Evolutionary conservation across 768 basidiomycete genomes (phyloP), one percentile per base, ranked within the genome.

Genomic region (Rubroboletus satanas): DNA sequence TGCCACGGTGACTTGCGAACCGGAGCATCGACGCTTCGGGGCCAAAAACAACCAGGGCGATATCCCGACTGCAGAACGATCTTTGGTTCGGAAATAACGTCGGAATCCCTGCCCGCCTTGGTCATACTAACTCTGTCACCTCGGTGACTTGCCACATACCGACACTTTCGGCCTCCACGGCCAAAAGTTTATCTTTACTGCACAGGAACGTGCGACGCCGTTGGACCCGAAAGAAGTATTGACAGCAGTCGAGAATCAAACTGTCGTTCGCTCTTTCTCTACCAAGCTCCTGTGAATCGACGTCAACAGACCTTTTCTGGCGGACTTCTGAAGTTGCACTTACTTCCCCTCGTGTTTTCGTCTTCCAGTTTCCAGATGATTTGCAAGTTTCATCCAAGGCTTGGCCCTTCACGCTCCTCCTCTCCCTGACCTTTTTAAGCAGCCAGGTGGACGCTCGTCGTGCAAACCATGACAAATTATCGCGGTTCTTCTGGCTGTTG

Each of bases 211-310:
- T 85, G 56, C 69, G 74, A n/a, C 74, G 72, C 43, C 63, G 70
- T 26, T 71, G 74, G 37, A 60, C 69, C 51, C 62, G 67, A 45
- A 56, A 50, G 58, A 85, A 89, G 67, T 83, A 87, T 60, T 77
- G 72, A 62, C 84, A 87, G 61, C 90, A 93, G 66, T 92, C 91
- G 49, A 87, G 70, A 61, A 93, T 90, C 37, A 87, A 70, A 49
- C 76, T 75, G 62, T 93, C 90, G 62, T 90, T 90, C 55, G 62
- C 68, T 64, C 77, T 75, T 57, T 77, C 77, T 48, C 56, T 59
- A 28, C 64, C 61, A 18, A 66, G 44, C 26, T 63, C 62, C 63
- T 64, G 62, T 42, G 36, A 26, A 28, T 41, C 15, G 5, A 4
- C 3, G 29, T 68, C 38, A 61, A 37, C 23, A 8, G 8, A 14